Conservation (phyloP, 2,329 filamentous ascomycete genomes). For the Diplodia sapinea region DNA sequence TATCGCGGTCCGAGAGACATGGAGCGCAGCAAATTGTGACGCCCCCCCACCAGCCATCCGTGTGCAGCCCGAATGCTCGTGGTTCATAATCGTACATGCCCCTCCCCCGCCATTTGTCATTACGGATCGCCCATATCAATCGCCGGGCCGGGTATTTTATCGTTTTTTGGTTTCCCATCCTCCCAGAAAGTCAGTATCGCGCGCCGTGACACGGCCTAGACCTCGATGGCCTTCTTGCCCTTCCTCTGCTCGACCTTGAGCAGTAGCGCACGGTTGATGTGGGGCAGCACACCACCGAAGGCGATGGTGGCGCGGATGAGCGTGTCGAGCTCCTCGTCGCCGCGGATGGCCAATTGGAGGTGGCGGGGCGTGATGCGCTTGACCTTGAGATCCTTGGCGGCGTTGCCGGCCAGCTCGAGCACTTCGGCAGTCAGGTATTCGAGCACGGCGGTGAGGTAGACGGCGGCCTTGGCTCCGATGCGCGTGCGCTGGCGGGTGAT, state of each 20-base stretch:
- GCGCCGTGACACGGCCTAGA: slow-evolving; percentile 30
- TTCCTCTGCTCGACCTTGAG: slow-evolving; percentile 98
- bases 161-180: slow-evolving; percentile 22
- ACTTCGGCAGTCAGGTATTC: slow-evolving; percentile 99
- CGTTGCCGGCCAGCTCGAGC: slow-evolving; percentile 95
- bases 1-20: slow-evolving; percentile 14
- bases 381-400: slow-evolving; percentile 98
- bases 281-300: slow-evolving; percentile 95
- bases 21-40: slow-evolving; percentile 11
- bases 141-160: slow-evolving; percentile 30
- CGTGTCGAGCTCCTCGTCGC: slow-evolving; percentile 97
- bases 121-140: slow-evolving; percentile 28
- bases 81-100: slow-evolving; percentile 27
- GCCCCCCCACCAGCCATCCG: not conserved
- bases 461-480: slow-evolving; percentile 96
- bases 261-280: slow-evolving; percentile 96
- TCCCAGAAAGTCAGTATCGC: slow-evolving; percentile 22
- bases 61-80: slow-evolving; percentile 14
- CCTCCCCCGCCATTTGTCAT: slow-evolving; percentile 27
- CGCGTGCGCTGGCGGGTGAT: slow-evolving; percentile 99
- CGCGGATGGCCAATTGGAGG: slow-evolving; percentile 95
- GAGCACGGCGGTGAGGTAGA: slow-evolving; percentile 96
- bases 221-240: slow-evolving; percentile 66
- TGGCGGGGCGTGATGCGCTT: slow-evolving; percentile 99
- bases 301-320: slow-evolving; percentile 97